Conservation (phyloP, 305 asterid genomes). For the Fraxinus sp. region DNA sequence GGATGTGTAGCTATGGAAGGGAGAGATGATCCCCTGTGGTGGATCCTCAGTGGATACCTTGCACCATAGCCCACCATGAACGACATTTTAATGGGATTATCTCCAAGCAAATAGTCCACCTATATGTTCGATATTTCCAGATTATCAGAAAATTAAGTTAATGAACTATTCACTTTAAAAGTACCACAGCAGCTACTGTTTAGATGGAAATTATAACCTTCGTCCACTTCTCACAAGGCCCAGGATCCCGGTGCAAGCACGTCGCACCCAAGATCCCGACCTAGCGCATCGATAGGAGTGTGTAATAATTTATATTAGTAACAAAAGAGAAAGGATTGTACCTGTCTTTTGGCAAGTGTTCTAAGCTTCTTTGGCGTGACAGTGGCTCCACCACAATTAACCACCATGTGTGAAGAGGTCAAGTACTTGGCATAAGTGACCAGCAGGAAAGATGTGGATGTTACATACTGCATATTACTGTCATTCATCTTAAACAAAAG, state of each 20-base stretch:
- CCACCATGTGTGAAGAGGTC: constrained; percentile 63
- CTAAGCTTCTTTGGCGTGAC: constrained; percentile 72
- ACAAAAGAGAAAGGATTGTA: not conserved
- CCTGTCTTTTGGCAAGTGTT: constrained; percentile 80
- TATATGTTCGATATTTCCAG: constrained; percentile 12
- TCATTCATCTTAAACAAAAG: constrained; percentile 93
- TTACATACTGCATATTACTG: constrained; percentile 88
- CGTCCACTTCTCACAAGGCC: not conserved
- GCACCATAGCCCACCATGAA: constrained; percentile 95
- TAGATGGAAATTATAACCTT: not conserved
- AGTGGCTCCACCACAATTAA: constrained; percentile 71
- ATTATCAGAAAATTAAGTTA: not conserved
- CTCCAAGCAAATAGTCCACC: constrained; percentile 93
- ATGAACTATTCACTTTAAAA: not conserved
- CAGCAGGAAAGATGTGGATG: constrained; percentile 82
- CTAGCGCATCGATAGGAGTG: not conserved
- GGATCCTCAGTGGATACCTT: constrained; percentile 74
- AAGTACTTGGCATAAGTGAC: constrained; percentile 90
- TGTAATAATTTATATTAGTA: not conserved
- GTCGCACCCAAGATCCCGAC: not conserved
- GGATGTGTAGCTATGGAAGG: constrained; percentile 66
- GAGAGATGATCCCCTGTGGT: constrained; percentile 93
- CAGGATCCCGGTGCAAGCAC: not conserved
- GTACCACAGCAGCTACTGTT: not conserved
- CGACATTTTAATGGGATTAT: constrained; percentile 82